Percentiles rank a stretch among this genome's conserved stretches.
Conservation (phyloP, 257 asterid species). For the Nicotiana sylvestris region DNA sequence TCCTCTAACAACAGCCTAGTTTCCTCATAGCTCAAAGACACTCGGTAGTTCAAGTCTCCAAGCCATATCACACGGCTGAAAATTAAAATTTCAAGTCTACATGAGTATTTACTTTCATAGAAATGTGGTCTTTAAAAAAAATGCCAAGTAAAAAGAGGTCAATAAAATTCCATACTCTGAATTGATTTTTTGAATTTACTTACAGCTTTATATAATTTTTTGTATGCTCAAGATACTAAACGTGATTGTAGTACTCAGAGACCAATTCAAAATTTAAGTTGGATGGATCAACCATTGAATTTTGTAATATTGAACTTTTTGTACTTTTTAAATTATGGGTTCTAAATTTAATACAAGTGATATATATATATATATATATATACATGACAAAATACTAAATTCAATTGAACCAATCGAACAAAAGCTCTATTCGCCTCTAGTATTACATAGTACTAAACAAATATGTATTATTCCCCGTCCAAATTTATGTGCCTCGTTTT, state of each 20-base stretch:
- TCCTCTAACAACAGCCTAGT: slow-evolving; percentile 62
- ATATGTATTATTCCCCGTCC: too few species aligned
- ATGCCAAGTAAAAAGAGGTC: background rate
- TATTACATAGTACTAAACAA: background rate
- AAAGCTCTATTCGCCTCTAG: background rate
- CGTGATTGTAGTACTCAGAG: too few species aligned
- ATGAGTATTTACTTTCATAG: background rate
- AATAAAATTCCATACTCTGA: background rate
- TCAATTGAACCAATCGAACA: background rate
- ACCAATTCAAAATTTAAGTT: background rate
- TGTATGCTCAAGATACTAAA: background rate
- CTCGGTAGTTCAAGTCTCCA: slow-evolving; percentile 91
- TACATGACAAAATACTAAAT: background rate
- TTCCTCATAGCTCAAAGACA: slow-evolving; percentile 76
- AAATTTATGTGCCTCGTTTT: rapidly evolving
- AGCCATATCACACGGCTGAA: slow-evolving; percentile 88
- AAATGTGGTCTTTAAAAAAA: background rate
- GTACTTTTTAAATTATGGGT: background rate
- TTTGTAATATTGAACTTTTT: too few species aligned
- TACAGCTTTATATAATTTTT: too few species aligned
- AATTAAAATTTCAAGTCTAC: background rate
- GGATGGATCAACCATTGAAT: too few species aligned
- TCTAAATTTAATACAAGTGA: too few species aligned
- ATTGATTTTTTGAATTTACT: background rate
- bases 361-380: background rate